Percentiles rank a stretch among this genome's conserved stretches.
Evolutionary conservation across 495 filamentous ascomycete species (phyloP).

Genomic region (Penicillium canescens): DNA sequence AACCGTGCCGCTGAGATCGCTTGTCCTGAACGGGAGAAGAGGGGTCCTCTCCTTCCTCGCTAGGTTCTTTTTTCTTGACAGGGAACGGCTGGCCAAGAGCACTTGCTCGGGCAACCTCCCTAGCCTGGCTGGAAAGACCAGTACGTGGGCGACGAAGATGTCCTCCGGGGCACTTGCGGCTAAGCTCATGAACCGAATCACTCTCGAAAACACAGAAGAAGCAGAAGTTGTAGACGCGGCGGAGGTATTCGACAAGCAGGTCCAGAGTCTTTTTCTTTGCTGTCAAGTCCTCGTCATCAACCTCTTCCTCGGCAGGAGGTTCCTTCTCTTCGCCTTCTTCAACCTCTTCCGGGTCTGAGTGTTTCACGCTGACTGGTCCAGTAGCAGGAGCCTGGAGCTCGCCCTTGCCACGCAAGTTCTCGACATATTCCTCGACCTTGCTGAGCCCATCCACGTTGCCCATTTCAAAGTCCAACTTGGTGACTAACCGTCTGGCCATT

Average conservation of each 20-base stretch:
- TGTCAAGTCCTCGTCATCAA: constrained; percentile 85
- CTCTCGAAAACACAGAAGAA: constrained; percentile 99
- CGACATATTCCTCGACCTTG: constrained; percentile 84
- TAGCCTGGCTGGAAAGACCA: constrained; percentile 77
- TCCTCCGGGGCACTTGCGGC: constrained; percentile 92
- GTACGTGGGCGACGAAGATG: constrained; percentile 89
- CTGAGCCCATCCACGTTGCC: constrained; percentile 67
- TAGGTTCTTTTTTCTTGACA: constrained; percentile 67
- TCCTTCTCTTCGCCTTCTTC: constrained; percentile 71
- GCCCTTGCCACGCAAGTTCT: constrained; percentile 71
- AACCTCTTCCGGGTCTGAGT: constrained; percentile 63
- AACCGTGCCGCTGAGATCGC: constrained; percentile 61
- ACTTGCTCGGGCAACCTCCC: constrained; percentile 81
- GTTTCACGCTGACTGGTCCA: constrained; percentile 53
- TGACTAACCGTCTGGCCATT: constrained; percentile 71
- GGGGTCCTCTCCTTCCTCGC: constrained; percentile 64
- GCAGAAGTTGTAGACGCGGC: constrained; percentile 96
- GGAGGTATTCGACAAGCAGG: constrained; percentile 92
- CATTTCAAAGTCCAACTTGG: constrained; percentile 80
- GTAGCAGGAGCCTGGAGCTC: constrained; percentile 68
- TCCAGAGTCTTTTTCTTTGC: constrained; percentile 96
- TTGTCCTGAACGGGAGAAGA: constrained; percentile 63
- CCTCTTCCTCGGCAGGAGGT: constrained; percentile 78
- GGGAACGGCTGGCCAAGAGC: constrained; percentile 80
- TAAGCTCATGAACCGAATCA: constrained; percentile 94